Evolutionary conservation across 768 basidiomycete species (phyloP).

Genomic region (Psilocybe tampanensis): DNA sequence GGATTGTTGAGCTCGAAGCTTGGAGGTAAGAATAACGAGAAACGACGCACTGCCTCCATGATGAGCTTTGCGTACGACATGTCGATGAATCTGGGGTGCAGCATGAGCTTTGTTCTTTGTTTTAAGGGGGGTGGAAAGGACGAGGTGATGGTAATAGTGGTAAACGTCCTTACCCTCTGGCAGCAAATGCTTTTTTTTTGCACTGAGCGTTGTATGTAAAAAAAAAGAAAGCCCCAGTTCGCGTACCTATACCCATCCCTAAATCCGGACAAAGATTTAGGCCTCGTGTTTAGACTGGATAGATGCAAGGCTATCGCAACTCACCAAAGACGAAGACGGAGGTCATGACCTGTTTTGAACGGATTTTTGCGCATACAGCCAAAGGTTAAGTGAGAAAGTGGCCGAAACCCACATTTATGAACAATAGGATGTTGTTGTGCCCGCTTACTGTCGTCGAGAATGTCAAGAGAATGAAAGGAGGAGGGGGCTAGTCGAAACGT

Average conservation of each 20-base stretch:
- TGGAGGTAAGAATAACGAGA: no score
- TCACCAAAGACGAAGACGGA: conserved; percentile 17
- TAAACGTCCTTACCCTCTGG: conserved; percentile 16
- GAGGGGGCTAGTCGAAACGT: neutral
- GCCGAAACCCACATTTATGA: conserved; percentile 15
- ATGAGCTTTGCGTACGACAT: conserved; percentile 19
- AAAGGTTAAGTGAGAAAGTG: neutral
- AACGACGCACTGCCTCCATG: conserved; percentile 20
- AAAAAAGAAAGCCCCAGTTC: neutral
- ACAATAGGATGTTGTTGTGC: conserved; percentile 16
- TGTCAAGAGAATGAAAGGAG: neutral
- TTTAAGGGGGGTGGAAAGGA: neutral
- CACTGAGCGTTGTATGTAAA: neutral
- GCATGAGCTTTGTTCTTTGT: neutral
- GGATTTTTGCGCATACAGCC: neutral
- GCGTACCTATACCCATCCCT: conserved; percentile 19
- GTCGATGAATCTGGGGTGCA: conserved; percentile 18
- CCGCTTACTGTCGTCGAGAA: conserved; percentile 23
- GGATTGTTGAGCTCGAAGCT: neutral
- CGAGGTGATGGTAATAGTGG: no score
- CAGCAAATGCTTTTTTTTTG: conserved; percentile 14
- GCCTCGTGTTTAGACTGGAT: no score
- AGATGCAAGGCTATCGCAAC: no score
- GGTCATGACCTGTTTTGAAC: conserved; percentile 5
- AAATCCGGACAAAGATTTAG: no score